phyloP scores from a whole-genome alignment of 768 basidiomycete genomes.

The Rhodotorula paludigena region DNA sequence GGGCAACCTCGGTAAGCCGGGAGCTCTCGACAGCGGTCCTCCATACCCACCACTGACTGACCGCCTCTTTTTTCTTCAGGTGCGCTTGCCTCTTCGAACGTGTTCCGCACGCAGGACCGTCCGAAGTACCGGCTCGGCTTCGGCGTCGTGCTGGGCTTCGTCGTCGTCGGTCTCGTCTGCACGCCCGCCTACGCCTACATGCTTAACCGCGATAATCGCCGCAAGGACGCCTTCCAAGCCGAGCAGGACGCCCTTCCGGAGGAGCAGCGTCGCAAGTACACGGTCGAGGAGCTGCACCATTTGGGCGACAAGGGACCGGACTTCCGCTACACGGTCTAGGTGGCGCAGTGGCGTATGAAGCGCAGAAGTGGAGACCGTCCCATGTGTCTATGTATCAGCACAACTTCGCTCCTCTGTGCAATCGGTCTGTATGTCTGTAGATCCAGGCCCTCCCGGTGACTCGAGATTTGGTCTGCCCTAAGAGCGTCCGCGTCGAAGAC shows the following conservation, averaged over 20 bases:
- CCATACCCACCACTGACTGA: too few species aligned
- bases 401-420: too few species aligned
- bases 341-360: neutral
- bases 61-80: too few species aligned
- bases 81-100: slow-evolving; percentile 37
- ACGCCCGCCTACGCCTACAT: slow-evolving; percentile 31
- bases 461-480: too few species aligned
- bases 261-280: slow-evolving; percentile 28
- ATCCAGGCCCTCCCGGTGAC: too few species aligned
- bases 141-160: slow-evolving; percentile 38
- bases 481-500: too few species aligned
- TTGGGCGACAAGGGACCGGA: slow-evolving; percentile 38
- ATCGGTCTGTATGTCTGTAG: too few species aligned
- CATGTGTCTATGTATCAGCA: too few species aligned
- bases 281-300: slow-evolving; percentile 39
- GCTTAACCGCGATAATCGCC: slow-evolving; percentile 31
- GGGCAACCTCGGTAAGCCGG: slow-evolving; percentile 40
- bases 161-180: slow-evolving; percentile 32
- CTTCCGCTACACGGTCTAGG: slow-evolving; percentile 40
- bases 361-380: too few species aligned
- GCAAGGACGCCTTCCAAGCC: slow-evolving; percentile 29
- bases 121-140: slow-evolving; percentile 37
- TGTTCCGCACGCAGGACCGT: slow-evolving; percentile 30
- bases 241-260: slow-evolving; percentile 17
- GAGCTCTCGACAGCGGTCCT: too few species aligned